Conservation (phyloP, 2,329 filamentous ascomycete genomes). For the Drechslera avenae region DNA sequence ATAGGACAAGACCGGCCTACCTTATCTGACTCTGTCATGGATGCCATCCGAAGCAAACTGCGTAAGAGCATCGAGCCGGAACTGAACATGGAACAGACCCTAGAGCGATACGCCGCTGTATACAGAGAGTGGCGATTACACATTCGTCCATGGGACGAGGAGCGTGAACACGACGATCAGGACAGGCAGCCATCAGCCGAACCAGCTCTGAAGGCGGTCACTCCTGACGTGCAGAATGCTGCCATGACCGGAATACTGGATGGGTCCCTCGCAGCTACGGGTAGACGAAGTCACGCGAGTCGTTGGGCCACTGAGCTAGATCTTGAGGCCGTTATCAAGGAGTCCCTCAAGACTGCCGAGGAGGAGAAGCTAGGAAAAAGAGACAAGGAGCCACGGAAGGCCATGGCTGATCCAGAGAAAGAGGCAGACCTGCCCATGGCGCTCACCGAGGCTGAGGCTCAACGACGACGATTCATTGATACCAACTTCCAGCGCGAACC, state of each 20-base stretch:
- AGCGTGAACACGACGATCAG: constrained; percentile 47
- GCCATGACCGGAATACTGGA: constrained; percentile 37
- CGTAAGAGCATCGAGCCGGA: constrained; percentile 43
- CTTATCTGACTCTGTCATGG: constrained; percentile 43
- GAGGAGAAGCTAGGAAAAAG: constrained; percentile 73
- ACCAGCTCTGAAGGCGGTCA: constrained; percentile 43
- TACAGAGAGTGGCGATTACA: constrained; percentile 52
- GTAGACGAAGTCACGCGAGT: constrained; percentile 39
- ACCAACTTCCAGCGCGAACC: constrained; percentile 68
- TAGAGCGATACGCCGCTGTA: constrained; percentile 44
- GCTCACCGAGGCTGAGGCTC: constrained; percentile 65
- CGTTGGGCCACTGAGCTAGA: constrained; percentile 68
- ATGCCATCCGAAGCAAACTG: constrained; percentile 44
- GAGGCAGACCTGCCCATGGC: constrained; percentile 77
- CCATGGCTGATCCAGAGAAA: constrained; percentile 75
- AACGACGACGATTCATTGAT: constrained; percentile 66
- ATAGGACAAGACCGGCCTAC: constrained; percentile 47
- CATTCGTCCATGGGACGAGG: constrained; percentile 50
- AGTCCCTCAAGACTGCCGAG: constrained; percentile 70
- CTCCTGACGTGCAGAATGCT: constrained; percentile 54
- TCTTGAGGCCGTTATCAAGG: constrained; percentile 71
- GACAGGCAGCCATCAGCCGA: constrained; percentile 46
- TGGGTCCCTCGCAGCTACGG: constrained; percentile 31
- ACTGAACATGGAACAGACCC: constrained; percentile 31
- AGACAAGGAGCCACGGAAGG: constrained; percentile 63